Evolutionary conservation across 2,329 filamentous ascomycete species (phyloP), one percentile per base, ranked within the genome.

Genomic region (Fusarium nelsonii): DNA sequence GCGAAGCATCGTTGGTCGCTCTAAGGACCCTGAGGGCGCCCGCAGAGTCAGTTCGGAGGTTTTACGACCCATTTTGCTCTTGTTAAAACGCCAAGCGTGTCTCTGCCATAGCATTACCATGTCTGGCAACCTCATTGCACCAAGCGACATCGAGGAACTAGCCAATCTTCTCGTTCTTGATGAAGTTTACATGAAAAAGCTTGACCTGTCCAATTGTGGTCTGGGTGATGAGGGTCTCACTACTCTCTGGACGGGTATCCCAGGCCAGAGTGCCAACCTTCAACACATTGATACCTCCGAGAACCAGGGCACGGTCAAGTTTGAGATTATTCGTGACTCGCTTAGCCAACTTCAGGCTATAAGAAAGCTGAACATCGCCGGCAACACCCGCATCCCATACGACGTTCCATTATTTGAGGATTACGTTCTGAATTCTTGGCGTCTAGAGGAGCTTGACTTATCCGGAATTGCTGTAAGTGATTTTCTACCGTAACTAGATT

Each of bases 371-470:
- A 85, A 84, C 45, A 81, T 88, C 33, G 80, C 83, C 5, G 84
- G 84, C 46, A 84, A 84, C 37, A 81, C 87, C 16, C 83, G 84
- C 34, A 81, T 85, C 15, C 74, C 80, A 26, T 74, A 81, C 2
- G 81, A 81, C 4, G 79, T 79, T 15, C 80, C 84, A 3, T 74
- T 88, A 4, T 81, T 88, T 30, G 78, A 85, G 53, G 74, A 83
- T 60, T 80, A 81, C 51, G 75, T 79, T 9, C 75, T 86, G 44
- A 69, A 78, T 40, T 71, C 77, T 18, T 84, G 83, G 80, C 77
- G 78, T n/a, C 77, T 88, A 26, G 83, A 87, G 70, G 84, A 86
- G 59, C 76, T 88, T 16, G 82, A 88, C 65, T 75, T 88, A 30
- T 87, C 86, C 4, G 82, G 83, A 7, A 87, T 85, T 75, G 83